Conservation (phyloP, 345 rosid species). For the Durio zibethinus region DNA sequence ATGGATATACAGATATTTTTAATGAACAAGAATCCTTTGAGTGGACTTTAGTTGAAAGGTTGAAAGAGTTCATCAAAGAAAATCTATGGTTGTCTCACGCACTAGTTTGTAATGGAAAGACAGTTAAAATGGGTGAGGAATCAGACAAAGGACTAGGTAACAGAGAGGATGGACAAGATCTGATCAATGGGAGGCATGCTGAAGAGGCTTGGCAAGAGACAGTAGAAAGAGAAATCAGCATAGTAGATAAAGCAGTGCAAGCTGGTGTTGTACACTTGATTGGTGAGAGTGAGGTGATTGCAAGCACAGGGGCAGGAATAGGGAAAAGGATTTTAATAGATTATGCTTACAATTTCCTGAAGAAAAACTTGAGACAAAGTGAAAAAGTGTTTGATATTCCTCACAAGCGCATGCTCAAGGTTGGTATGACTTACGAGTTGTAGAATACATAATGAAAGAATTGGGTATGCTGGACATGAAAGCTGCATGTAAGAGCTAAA, state of each 20-base stretch:
- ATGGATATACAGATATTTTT: constrained; percentile 39
- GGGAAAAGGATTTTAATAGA: constrained; percentile 39
- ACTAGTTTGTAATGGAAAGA: neutral
- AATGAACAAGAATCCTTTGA: constrained; percentile 35
- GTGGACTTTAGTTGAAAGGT: constrained; percentile 20
- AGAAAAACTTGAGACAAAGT: constrained; percentile 39
- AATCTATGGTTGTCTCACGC: constrained; percentile 10
- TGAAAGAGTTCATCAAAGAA: constrained; percentile 33
- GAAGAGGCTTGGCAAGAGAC: constrained; percentile 6
- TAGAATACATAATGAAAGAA: constrained; percentile 12
- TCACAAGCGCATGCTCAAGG: constrained; percentile 47
- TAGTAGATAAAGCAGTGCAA: constrained; percentile 35
- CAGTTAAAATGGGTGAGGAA: neutral
- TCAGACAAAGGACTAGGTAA: no score
- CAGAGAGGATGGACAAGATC: neutral
- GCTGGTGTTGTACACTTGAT: constrained; percentile 47
- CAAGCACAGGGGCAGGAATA: constrained; percentile 32
- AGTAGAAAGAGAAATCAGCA: constrained; percentile 25
- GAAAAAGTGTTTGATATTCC: constrained; percentile 43
- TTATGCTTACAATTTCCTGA: constrained; percentile 43
- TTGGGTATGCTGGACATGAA: neutral
- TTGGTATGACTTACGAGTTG: constrained; percentile 54
- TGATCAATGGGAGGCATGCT: neutral
- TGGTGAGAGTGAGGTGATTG: constrained; percentile 44
- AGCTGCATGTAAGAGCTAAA: no score